A percentile compares a stretch with the other conserved stretches of the same genome.
Evolutionary conservation across 139 green algal genomes (phyloP).

Genomic region (Nannochloris sp.): DNA sequence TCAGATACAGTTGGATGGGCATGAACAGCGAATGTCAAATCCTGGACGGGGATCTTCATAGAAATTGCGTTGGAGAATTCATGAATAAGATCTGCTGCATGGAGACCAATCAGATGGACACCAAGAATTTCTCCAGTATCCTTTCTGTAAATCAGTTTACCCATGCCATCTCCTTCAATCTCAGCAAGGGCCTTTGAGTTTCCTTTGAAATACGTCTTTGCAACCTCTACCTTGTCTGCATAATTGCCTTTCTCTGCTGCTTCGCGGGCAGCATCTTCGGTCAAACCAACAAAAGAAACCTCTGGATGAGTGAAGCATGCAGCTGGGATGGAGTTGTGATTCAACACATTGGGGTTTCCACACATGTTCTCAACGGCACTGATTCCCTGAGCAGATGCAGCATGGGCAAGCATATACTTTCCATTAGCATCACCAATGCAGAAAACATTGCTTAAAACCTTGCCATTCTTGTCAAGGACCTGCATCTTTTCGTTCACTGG

Average conservation of each 20-base stretch:
- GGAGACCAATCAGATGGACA: conserved; percentile 90
- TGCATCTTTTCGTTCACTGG: conserved; percentile 93
- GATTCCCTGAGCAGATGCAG: conserved; percentile 83
- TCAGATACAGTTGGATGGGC: conserved; percentile 96
- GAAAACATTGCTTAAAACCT: conserved; percentile 73
- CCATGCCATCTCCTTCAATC: conserved; percentile 94
- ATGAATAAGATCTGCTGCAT: conserved; percentile 98
- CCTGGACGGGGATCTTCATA: conserved; percentile 73
- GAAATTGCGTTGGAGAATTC: conserved; percentile 96
- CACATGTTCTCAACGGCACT: conserved; percentile 89
- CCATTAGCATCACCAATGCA: conserved; percentile 99
- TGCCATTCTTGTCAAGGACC: conserved; percentile 57
- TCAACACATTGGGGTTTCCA: conserved; percentile 78
- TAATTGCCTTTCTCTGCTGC: conserved; percentile 83
- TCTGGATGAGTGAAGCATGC: conserved; percentile 99
- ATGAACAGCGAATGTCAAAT: conserved; percentile 98
- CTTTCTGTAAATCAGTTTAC: conserved; percentile 94
- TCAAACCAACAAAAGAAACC: conserved; percentile 92
- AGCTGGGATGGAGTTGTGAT: conserved; percentile 87
- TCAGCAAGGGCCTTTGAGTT: conserved; percentile 97
- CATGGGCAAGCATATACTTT: conserved; percentile 89
- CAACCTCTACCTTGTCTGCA: conserved; percentile 62
- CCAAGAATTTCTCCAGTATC: conserved; percentile 96
- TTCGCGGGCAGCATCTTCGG: conserved; percentile 84
- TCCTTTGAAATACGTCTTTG: conserved; percentile 98